Evolutionary conservation across 2,329 filamentous ascomycete genomes (phyloP).

Genomic region (Lachnellula hyalina): DNA sequence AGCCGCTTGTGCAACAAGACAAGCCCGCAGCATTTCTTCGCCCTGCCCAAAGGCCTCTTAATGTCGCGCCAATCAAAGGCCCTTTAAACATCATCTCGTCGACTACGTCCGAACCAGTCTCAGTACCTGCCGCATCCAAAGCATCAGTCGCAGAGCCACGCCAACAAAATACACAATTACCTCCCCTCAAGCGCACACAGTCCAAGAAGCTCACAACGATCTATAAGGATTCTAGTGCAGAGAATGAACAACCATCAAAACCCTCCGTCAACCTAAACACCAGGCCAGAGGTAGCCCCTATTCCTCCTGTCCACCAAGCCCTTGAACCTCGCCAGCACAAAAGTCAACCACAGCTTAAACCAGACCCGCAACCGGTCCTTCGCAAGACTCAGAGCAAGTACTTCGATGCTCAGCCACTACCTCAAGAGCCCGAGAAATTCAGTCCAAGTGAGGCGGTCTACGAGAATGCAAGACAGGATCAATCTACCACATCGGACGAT

Average conservation of each 20-base stretch:
- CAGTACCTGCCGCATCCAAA: conserved; percentile 21
- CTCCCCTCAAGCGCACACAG: conserved; percentile 41
- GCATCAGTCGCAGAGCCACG: conserved; percentile 28
- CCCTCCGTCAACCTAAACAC: conserved; percentile 21
- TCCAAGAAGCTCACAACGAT: conserved; percentile 48
- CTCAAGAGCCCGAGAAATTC: conserved; percentile 8
- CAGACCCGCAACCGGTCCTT: conserved; percentile 17
- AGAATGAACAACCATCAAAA: conserved; percentile 16
- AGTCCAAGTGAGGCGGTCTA: conserved; percentile 16
- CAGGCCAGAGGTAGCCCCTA: conserved; percentile 24
- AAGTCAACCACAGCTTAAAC: conserved; percentile 27
- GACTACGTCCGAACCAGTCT: conserved; percentile 7
- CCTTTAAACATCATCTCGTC: conserved; percentile 5
- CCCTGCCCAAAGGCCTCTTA: conserved; percentile 57
- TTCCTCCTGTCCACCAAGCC: conserved; percentile 26
- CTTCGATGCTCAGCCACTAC: conserved; percentile 7
- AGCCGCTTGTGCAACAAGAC: conserved; percentile 28
- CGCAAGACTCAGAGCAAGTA: conserved; percentile 24
- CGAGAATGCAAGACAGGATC: conserved; percentile 13
- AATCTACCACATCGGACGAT: not conserved
- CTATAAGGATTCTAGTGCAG: conserved; percentile 46
- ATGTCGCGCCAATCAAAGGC: conserved; percentile 18
- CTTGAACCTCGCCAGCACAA: conserved; percentile 27
- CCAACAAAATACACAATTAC: conserved; percentile 14
- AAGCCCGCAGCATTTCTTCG: conserved; percentile 45